Conservation (phyloP, 176 grass and related monocot genomes). For the Canna indica region DNA sequence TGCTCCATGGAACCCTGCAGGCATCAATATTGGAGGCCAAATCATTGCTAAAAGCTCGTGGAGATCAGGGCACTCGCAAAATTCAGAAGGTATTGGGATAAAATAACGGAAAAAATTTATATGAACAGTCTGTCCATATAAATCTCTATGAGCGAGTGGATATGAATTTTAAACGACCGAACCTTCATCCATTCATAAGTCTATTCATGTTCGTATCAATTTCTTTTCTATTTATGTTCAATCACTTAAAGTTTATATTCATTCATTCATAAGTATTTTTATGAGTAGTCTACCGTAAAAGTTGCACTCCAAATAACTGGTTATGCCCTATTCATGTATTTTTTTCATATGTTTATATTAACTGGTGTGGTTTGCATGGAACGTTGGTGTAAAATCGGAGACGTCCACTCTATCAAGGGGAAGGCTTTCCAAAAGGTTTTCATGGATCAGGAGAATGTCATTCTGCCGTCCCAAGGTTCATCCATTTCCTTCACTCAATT, state of each 20-base stretch:
- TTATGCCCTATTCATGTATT: no score
- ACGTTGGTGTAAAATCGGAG: neutral
- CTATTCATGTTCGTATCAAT: no score
- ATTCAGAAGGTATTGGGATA: slow-evolving; percentile 38
- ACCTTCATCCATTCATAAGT: no score
- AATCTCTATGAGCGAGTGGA: no score
- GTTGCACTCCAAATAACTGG: no score
- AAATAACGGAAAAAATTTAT: no score
- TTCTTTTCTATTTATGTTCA: no score
- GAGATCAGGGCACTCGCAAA: slow-evolving; percentile 21
- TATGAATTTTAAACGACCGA: no score
- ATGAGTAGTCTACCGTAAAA: no score
- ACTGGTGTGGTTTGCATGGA: neutral
- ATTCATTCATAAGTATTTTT: no score
- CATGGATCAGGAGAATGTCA: slow-evolving; percentile 54
- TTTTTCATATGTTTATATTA: neutral
- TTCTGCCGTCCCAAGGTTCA: slow-evolving; percentile 54
- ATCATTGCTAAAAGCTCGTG: slow-evolving; percentile 22
- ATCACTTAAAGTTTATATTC: no score
- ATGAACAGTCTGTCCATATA: no score
- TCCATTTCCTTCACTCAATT: neutral
- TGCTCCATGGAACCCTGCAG: slow-evolving; percentile 77
- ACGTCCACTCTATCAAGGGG: slow-evolving; percentile 23
- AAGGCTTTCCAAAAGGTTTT: slow-evolving; percentile 27
- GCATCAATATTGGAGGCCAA: slow-evolving; percentile 50